Conservation (phyloP, 2,329 filamentous ascomycete species). For the Atkinsonella texensis region DNA sequence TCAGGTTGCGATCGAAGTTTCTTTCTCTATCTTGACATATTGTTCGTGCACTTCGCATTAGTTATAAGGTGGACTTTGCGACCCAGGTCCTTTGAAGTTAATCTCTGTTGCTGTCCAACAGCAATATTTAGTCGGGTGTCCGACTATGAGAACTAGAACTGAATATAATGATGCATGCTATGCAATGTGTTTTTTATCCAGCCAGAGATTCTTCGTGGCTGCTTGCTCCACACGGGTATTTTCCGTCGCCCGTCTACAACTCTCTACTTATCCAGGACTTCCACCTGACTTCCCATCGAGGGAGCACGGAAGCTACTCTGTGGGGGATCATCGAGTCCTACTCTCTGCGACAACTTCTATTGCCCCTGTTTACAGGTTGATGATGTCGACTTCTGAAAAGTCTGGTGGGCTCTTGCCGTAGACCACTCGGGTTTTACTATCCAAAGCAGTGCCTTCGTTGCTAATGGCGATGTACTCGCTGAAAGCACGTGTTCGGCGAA, state of each 20-base stretch:
- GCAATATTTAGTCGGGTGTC: background rate
- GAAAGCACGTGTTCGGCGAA: slow-evolving; percentile 62
- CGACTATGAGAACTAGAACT: background rate
- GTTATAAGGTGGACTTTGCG: too few species aligned
- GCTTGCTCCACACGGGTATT: background rate
- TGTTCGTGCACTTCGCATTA: too few species aligned
- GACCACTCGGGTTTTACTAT: slow-evolving; percentile 70
- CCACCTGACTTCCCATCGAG: background rate
- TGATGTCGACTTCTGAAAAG: slow-evolving; percentile 78
- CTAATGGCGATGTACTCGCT: slow-evolving; percentile 83
- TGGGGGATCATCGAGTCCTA: background rate
- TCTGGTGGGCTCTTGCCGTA: slow-evolving; percentile 80
- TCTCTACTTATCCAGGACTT: background rate
- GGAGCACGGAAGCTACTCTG: background rate
- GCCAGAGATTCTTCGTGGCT: background rate
- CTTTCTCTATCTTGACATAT: too few species aligned
- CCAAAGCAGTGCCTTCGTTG: slow-evolving; percentile 80
- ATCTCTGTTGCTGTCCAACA: background rate
- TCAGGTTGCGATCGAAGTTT: too few species aligned
- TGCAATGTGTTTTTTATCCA: background rate
- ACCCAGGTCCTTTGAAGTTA: background rate
- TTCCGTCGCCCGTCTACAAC: too few species aligned
- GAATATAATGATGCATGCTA: background rate
- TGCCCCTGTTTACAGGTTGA: slow-evolving; percentile 48
- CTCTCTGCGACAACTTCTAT: background rate